These are phyloP conservation scores for Fusarium illudens DNA, from an alignment of 2,329 filamentous ascomycete species.

Conservation along the genomic window DNA sequence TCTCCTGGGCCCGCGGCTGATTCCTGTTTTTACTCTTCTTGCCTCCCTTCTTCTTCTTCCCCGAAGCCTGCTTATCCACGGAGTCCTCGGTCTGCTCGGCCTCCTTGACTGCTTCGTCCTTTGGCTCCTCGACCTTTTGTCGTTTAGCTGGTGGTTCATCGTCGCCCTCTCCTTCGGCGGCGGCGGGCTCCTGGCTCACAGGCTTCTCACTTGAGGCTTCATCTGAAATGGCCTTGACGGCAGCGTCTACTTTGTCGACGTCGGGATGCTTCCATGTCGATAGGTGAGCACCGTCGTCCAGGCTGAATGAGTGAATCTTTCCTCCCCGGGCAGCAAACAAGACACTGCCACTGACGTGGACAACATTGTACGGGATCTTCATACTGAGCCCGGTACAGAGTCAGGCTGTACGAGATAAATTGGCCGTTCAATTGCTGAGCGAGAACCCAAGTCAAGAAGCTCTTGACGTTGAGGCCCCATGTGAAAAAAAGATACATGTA, in stretches of 20 bases:
- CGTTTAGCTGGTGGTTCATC: slow-evolving; percentile 50
- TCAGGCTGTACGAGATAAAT: background rate
- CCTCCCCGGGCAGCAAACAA: slow-evolving; percentile 79
- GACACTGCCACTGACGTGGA: slow-evolving; percentile 63
- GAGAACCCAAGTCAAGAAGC: slow-evolving; percentile 23
- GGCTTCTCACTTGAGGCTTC: slow-evolving; percentile 20
- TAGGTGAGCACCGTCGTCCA: slow-evolving; percentile 65
- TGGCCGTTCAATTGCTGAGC: slow-evolving; percentile 12
- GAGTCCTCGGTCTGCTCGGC: slow-evolving; percentile 25
- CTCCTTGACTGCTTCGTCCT: slow-evolving; percentile 30
- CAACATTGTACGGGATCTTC: slow-evolving; percentile 70
- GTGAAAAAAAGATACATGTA: slow-evolving; percentile 48
- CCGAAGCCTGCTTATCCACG: slow-evolving; percentile 19
- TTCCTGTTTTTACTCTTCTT: slow-evolving; percentile 46
- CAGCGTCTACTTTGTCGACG: slow-evolving; percentile 46
- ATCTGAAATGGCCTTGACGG: slow-evolving; percentile 35
- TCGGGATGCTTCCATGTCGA: slow-evolving; percentile 68
- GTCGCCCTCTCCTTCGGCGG: slow-evolving; percentile 27
- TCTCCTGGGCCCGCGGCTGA: slow-evolving; percentile 26
- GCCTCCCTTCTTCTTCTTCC: slow-evolving; percentile 39
- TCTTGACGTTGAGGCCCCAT: slow-evolving; percentile 26
- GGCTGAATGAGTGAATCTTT: slow-evolving; percentile 72
- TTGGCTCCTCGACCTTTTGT: slow-evolving; percentile 44
- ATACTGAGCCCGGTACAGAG: slow-evolving; percentile 42
- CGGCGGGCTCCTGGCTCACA: slow-evolving; percentile 4